These are phyloP conservation scores for Ogataea trehalophila DNA, from an alignment of 805 yeast species.

Conservation along the genomic window DNA sequence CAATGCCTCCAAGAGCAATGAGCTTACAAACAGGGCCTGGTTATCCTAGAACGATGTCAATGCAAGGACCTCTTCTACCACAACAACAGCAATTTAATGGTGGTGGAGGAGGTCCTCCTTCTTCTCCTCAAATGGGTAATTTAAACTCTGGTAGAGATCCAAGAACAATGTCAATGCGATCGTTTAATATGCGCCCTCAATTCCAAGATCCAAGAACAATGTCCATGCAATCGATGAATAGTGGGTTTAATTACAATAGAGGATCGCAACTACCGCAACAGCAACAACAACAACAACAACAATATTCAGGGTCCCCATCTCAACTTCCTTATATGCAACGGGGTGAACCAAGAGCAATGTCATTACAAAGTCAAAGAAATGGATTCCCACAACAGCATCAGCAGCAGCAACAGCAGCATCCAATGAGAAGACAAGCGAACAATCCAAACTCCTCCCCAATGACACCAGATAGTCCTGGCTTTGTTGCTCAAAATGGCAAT, in stretches of 20 bases:
- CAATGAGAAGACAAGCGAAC: too few species aligned
- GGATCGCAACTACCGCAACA: conserved; percentile 4
- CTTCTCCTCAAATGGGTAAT: too few species aligned
- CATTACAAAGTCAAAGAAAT: too few species aligned
- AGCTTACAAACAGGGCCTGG: conserved; percentile 20
- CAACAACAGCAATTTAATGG: neutral
- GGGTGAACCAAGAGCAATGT: too few species aligned
- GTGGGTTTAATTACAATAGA: conserved; percentile 5
- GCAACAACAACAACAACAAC: conserved; percentile 3
- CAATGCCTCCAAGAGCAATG: conserved; percentile 32
- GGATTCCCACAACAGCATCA: neutral
- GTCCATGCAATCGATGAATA: conserved; percentile 4
- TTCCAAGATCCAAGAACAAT: conserved; percentile 6
- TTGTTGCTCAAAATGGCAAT: too few species aligned
- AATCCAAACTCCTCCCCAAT: too few species aligned
- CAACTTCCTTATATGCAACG: neutral
- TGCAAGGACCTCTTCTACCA: conserved; percentile 10
- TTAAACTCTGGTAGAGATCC: conserved; percentile 26
- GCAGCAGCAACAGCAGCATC: neutral
- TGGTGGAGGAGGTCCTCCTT: too few species aligned
- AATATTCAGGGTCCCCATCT: conserved; percentile 1
- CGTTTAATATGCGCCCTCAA: conserved; percentile 10
- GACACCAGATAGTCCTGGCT: too few species aligned
- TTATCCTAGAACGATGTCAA: conserved; percentile 27
- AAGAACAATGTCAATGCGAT: conserved; percentile 43